Conservation (phyloP, 140 eudicot species). For the Cichorium intybus region DNA sequence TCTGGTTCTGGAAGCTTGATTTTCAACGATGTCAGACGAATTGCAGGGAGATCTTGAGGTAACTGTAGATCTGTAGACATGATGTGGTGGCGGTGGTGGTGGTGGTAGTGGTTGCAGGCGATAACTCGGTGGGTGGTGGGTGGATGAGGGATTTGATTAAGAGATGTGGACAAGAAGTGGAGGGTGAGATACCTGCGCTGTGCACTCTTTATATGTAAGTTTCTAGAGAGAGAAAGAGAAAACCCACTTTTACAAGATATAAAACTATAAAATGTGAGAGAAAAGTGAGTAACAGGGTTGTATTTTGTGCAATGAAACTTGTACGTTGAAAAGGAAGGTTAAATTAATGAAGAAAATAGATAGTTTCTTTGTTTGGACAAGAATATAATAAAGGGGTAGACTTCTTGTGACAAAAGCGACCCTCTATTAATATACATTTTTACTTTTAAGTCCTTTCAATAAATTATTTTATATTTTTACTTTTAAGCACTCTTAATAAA, state of each 20-base stretch:
- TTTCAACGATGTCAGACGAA: slow-evolving; percentile 9
- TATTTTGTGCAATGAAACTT: background rate
- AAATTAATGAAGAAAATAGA: slow-evolving; percentile 20
- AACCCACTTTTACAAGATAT: background rate
- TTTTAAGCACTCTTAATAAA: background rate
- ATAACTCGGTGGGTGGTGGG: slow-evolving; percentile 10
- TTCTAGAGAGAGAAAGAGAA: slow-evolving; percentile 21
- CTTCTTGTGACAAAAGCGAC: slow-evolving; percentile 22
- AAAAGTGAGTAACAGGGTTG: background rate
- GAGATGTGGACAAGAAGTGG: slow-evolving; percentile 8
- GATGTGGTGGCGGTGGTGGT: background rate
- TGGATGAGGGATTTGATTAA: slow-evolving; percentile 12
- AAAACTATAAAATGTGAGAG: background rate
- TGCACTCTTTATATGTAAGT: slow-evolving; percentile 21
- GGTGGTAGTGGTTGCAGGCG: background rate
- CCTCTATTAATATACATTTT: background rate
- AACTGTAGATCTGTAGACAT: slow-evolving; percentile 49
- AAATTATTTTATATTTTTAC: background rate
- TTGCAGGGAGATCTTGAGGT: slow-evolving; percentile 21
- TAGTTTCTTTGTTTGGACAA: slow-evolving; percentile 31
- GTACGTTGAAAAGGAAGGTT: slow-evolving; percentile 9
- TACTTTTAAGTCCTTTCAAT: background rate
- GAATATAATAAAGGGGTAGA: slow-evolving; percentile 31
- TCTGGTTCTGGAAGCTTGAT: slow-evolving; percentile 19
- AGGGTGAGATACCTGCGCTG: slow-evolving; percentile 9